These are phyloP conservation scores for Populus davidiana DNA, from an alignment of 345 rosid species.

Conservation along the genomic window DNA sequence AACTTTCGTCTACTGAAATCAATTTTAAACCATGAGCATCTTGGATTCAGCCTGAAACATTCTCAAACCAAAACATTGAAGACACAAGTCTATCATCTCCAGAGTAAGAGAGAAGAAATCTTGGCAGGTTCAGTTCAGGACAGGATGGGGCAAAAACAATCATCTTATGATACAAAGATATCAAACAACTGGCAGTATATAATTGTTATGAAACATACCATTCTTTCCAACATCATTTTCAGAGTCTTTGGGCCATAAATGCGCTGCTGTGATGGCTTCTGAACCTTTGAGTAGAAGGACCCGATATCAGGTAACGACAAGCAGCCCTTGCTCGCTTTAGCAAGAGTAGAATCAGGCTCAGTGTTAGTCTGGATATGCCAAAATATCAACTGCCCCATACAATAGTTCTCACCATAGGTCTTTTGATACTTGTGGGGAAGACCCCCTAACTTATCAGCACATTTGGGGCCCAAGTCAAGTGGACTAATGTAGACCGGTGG, in stretches of 20 bases:
- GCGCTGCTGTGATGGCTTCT: conserved; percentile 75
- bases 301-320: conserved; percentile 79
- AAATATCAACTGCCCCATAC: conserved; percentile 91
- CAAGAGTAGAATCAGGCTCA: conserved; percentile 74
- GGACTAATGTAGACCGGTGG: conserved; percentile 87
- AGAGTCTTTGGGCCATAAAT: conserved; percentile 77
- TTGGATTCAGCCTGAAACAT: neutral
- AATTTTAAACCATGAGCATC: neutral
- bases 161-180: neutral
- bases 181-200: neutral
- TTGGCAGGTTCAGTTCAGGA: neutral
- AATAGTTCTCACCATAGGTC: conserved; percentile 89
- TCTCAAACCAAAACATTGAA: neutral
- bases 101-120: neutral
- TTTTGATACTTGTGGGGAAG: conserved; percentile 72
- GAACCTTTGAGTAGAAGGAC: conserved; percentile 84
- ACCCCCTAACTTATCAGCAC: conserved; percentile 64
- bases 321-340: conserved; percentile 77
- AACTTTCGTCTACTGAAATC: neutral
- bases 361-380: conserved; percentile 89
- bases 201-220: conserved; percentile 45
- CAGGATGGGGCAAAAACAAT: neutral
- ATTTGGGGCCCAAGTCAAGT: conserved; percentile 88
- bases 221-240: conserved; percentile 69
- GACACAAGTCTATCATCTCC: neutral